Conservation (phyloP, 306 rosid species). For the Ormosia emarginata region DNA sequence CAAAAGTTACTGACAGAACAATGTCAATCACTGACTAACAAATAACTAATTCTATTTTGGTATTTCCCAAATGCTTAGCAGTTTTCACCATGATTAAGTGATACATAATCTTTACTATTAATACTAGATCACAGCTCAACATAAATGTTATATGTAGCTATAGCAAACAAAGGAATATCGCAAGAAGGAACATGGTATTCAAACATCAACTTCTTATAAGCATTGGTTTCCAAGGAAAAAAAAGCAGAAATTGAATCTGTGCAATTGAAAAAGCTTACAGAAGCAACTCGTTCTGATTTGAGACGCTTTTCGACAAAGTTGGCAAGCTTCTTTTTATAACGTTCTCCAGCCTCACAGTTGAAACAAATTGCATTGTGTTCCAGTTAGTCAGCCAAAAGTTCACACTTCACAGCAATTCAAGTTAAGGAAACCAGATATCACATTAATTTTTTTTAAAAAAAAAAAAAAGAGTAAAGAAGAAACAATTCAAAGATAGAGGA, state of each 20-base stretch:
- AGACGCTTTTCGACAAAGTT: slow-evolving; percentile 89
- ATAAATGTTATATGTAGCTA: background rate
- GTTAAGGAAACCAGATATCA: background rate
- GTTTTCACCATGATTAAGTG: slow-evolving; percentile 2
- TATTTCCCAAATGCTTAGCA: background rate
- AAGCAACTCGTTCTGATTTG: slow-evolving; percentile 92
- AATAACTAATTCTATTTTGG: background rate
- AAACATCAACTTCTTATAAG: slow-evolving; percentile 15
- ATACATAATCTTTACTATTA: background rate
- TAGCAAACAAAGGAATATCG: background rate
- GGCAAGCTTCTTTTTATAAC: slow-evolving; percentile 85
- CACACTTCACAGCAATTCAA: background rate
- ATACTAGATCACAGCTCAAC: background rate
- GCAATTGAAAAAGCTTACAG: slow-evolving; percentile 59
- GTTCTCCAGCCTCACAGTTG: slow-evolving; percentile 74
- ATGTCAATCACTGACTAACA: background rate
- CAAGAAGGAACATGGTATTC: slow-evolving; percentile 1
- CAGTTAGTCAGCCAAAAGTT: slow-evolving; percentile 13
- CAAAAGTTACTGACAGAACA: background rate
- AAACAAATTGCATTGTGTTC: slow-evolving; percentile 22
- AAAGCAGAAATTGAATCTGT: slow-evolving; percentile 10
- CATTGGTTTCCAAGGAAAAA: slow-evolving; percentile 13
- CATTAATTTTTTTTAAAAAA: background rate
- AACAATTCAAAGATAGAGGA: background rate
- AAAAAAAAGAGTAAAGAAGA: background rate